Percentiles rank a stretch among this genome's conserved stretches.
These are phyloP conservation scores for Trichoderma atrobrunneum DNA, from an alignment of 2,329 filamentous ascomycete genomes.

Conservation along the genomic window DNA sequence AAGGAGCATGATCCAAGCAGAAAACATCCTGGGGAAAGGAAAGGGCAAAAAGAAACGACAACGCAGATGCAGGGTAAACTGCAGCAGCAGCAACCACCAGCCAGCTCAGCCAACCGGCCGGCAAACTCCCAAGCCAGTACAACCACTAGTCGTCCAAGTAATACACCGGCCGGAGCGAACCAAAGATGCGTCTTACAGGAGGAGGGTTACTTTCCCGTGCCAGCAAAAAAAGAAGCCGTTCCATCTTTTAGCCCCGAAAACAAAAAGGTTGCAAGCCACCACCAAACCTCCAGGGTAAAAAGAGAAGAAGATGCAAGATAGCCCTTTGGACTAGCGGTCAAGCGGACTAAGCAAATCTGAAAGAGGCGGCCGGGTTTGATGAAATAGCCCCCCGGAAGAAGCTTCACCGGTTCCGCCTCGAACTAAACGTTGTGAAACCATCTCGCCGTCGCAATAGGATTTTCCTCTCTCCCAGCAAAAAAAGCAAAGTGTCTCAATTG, in stretches of 20 bases:
- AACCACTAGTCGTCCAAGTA: neutral
- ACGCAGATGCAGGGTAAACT: neutral
- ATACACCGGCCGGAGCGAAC: neutral
- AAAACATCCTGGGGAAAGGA: neutral
- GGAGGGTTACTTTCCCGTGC: neutral
- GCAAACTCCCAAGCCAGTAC: neutral
- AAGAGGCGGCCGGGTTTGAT: neutral
- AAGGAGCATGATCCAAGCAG: conserved; percentile 6
- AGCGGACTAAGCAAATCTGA: neutral
- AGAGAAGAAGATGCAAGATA: neutral
- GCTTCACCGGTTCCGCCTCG: conserved; percentile 2
- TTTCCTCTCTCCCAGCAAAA: neutral
- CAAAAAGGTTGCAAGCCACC: conserved; percentile 5
- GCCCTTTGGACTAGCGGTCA: conserved; percentile 10
- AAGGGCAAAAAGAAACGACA: neutral
- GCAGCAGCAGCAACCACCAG: neutral
- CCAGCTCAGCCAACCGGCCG: neutral
- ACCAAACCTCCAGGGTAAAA: neutral
- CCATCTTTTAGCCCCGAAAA: neutral
- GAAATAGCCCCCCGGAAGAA: neutral
- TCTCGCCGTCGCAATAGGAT: neutral
- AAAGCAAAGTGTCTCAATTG: neutral
- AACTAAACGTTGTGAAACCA: neutral
- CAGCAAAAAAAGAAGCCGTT: neutral
- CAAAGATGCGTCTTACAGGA: neutral